Conservation (phyloP, 2,329 filamentous ascomycete genomes). For the Cryphonectria japonica region DNA sequence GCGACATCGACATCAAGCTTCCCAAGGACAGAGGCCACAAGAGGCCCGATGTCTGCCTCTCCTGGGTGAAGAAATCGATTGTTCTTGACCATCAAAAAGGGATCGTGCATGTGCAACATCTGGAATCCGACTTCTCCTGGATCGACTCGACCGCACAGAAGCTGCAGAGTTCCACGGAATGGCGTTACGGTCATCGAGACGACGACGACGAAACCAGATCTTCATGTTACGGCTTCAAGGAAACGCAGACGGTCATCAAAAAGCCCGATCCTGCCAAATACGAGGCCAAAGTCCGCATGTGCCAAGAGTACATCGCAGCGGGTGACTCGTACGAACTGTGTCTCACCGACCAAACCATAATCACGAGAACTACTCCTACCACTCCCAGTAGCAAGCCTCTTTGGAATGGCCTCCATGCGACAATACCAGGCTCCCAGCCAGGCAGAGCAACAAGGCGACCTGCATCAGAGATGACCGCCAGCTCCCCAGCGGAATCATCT, state of each 20-base stretch:
- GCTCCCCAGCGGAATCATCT: constrained; percentile 40
- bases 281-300: constrained; percentile 66
- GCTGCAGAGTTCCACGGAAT: constrained; percentile 38
- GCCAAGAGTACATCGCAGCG: constrained; percentile 72
- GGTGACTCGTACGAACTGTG: constrained; percentile 88
- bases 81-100: constrained; percentile 73
- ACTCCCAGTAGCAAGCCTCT: neutral
- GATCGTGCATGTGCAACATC: constrained; percentile 68
- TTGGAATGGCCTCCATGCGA: constrained; percentile 38
- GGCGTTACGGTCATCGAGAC: constrained; percentile 32
- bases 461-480: neutral
- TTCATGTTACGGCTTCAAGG: constrained; percentile 29
- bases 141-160: constrained; percentile 43
- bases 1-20: constrained; percentile 55
- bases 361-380: constrained; percentile 43
- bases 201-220: constrained; percentile 28
- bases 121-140: constrained; percentile 51
- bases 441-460: neutral
- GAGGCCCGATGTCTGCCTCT: constrained; percentile 73
- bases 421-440: constrained; percentile 12
- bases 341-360: constrained; percentile 74
- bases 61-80: constrained; percentile 77
- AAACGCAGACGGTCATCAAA: constrained; percentile 34
- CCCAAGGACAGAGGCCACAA: constrained; percentile 41
- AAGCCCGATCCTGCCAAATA: constrained; percentile 49